A percentile compares a stretch with the other conserved stretches of the same genome.
phyloP scores from a whole-genome alignment of 139 green algal genomes.

The Picochlorum sp. region DNA sequence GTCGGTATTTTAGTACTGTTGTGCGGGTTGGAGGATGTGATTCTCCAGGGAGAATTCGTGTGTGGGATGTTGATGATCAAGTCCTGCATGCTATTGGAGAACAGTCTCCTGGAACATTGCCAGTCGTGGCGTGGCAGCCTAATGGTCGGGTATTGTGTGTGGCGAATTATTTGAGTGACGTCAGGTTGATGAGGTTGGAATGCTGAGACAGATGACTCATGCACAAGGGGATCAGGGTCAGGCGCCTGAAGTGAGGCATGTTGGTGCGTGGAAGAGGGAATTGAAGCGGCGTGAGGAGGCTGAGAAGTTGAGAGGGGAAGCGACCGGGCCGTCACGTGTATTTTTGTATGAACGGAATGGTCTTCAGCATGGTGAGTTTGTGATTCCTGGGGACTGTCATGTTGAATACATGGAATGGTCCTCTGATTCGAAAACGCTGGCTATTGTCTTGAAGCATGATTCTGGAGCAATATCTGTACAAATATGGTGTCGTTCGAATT shows the following conservation, averaged over 20 bases:
- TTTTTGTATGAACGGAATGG: constrained; percentile 87
- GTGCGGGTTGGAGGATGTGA: background rate
- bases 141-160: constrained; percentile 76
- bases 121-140: constrained; percentile 74
- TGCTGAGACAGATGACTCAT: background rate
- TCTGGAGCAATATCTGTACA: constrained; percentile 39
- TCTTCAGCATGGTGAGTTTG: constrained; percentile 74
- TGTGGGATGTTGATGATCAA: constrained; percentile 59
- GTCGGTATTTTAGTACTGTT: constrained; percentile 57
- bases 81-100: constrained; percentile 54
- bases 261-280: constrained; percentile 29
- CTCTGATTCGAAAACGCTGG: constrained; percentile 74
- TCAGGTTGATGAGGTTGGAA: background rate
- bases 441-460: constrained; percentile 35
- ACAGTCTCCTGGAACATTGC: constrained; percentile 29
- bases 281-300: constrained; percentile 8
- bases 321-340: constrained; percentile 27
- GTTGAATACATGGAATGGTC: constrained; percentile 57
- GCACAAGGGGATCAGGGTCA: constrained; percentile 1
- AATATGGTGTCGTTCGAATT: constrained; percentile 90
- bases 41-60: constrained; percentile 19
- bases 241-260: constrained; percentile 4
- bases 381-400: constrained; percentile 29
- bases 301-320: background rate
- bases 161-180: constrained; percentile 6